Base-by-base conservation (phyloP, 2,329 filamentous ascomycete genomes). In the Aureobasidium sp. region DNA sequence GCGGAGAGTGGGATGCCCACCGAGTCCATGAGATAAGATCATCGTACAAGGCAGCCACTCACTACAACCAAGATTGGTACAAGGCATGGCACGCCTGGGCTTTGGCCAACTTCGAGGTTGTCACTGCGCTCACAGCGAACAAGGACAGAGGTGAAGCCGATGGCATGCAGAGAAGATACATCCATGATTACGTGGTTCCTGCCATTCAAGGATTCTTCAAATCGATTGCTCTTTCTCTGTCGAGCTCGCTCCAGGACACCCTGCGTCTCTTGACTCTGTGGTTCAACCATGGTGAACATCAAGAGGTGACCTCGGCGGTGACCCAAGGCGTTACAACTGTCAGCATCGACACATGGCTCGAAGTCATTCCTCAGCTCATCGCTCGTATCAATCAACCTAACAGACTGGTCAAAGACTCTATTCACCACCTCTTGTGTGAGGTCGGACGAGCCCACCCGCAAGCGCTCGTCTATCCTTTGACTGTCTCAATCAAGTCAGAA, bases 51-150 rank as follows among this genome's bases (percentile, higher is more conserved):
- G 85, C 90, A 55, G 94, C 94, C 1, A 98, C 93, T 2, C 85
- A 88, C 55, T 96, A 94, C 71, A 95, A 98, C 66, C 85, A 89
- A 29, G 84, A 85, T 57, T 98, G 91, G 82, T 98, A 98, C 74
- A 99, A 98, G 71, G 93, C 94, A 6, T 99, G 93, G 93, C 93
- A 99, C 70, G 88, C 93, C 0, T 99, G 93, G 91, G 94, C 93
- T 10, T 72, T 98, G 58, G 91, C 93, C 51, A 99, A 98, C 69
- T 99, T 98, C 63, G 91, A 99, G 70, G 93, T 98, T 54, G 90
- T 97, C 32, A 95, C 93, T 61, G 83, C 86, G 0, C 74, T 93
- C 54, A 81, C 84, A 7, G 78, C 85, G 19, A 79, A 83, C 54
- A 78, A 78, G 14, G 86, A 86, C 58, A 77, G 80, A 40, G 44